Percentiles rank a stretch among this genome's conserved stretches.
These are phyloP conservation scores for Metschnikowia henanensis DNA, from an alignment of 805 yeast genomes.

Conservation along the genomic window DNA sequence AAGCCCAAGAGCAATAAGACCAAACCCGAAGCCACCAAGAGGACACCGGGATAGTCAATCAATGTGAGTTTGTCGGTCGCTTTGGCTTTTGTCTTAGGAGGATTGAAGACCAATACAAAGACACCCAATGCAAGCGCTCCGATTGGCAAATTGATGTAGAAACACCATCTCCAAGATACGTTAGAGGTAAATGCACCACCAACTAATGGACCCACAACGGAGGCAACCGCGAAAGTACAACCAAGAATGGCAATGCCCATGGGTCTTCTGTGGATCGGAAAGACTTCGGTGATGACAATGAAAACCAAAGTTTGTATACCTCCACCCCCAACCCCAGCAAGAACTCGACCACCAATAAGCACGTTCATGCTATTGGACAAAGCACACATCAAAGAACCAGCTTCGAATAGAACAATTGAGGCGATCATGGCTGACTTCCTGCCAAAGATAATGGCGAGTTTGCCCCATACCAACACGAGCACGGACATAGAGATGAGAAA, in stretches of 20 bases:
- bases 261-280: conserved; percentile 29
- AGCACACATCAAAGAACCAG: conserved; percentile 40
- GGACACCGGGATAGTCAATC: conserved; percentile 23
- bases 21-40: conserved; percentile 21
- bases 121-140: conserved; percentile 23
- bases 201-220: conserved; percentile 26
- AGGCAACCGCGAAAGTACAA: conserved; percentile 22
- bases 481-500: conserved; percentile 36
- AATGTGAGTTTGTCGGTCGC: conserved; percentile 17
- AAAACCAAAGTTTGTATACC: conserved; percentile 32
- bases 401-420: conserved; percentile 29
- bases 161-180: conserved; percentile 30
- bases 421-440: conserved; percentile 31
- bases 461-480: conserved; percentile 38
- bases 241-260: conserved; percentile 23
- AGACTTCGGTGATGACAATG: conserved; percentile 32
- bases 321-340: conserved; percentile 40
- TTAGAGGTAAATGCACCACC: conserved; percentile 28
- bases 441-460: conserved; percentile 36
- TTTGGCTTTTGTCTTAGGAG: conserved; percentile 18
- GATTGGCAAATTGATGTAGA: conserved; percentile 27
- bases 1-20: conserved; percentile 25
- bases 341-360: conserved; percentile 42
- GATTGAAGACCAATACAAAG: conserved; percentile 21
- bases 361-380: conserved; percentile 35